A percentile compares a stretch with the other conserved stretches of the same genome.
Evolutionary conservation across 1,139 yeast genomes (phyloP).

Genomic region (Hyphopichia khmerensis): DNA sequence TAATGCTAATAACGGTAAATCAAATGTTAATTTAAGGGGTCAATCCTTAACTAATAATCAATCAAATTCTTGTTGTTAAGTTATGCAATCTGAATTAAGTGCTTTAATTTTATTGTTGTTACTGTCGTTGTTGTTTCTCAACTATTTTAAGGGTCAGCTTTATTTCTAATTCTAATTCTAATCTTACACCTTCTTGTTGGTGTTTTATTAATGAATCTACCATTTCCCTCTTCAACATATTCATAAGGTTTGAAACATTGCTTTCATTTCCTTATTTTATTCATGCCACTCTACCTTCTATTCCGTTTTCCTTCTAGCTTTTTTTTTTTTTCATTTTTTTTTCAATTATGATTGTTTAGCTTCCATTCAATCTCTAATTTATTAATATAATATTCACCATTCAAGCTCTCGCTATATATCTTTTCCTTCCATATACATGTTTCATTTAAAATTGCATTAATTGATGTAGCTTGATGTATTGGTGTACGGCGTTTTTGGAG

Average conservation of each 20-base stretch:
- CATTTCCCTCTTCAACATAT: too few relatives aligned
- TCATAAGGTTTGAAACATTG: too few relatives aligned
- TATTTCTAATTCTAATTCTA: too few relatives aligned
- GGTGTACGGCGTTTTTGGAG: too few relatives aligned
- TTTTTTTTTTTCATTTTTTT: neutral
- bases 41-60: slow-evolving; percentile 73
- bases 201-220: too few relatives aligned
- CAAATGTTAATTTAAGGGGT: slow-evolving; percentile 84
- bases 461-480: too few relatives aligned
- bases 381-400: neutral
- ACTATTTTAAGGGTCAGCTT: neutral
- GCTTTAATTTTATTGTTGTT: neutral
- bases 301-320: neutral
- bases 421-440: too few relatives aligned
- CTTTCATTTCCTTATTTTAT: too few relatives aligned
- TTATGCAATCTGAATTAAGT: too few relatives aligned
- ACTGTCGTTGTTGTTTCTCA: neutral
- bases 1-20: slow-evolving; percentile 49
- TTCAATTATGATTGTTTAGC: neutral
- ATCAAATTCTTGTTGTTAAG: slow-evolving; percentile 77
- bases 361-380: neutral
- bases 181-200: too few relatives aligned
- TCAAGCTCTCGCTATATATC: neutral
- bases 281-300: too few relatives aligned
- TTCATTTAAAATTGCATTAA: too few relatives aligned